phyloP scores from a whole-genome alignment of 257 asterid species.

The Forsythia viridissima region DNA sequence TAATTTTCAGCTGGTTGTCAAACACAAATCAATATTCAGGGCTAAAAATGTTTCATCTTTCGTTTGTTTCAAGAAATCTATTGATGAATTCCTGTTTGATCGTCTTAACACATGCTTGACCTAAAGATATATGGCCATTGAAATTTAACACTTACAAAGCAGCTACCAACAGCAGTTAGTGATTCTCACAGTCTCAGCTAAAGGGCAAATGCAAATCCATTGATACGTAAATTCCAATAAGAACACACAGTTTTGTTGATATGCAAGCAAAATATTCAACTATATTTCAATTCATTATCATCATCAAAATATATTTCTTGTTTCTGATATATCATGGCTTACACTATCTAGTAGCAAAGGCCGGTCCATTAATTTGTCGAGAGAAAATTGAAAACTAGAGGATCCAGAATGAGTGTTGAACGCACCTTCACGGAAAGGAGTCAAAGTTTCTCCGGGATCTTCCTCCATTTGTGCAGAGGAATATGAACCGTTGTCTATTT shows the following conservation, averaged over 20 bases:
- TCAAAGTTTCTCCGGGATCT: conserved; percentile 22
- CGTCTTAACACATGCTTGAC: neutral
- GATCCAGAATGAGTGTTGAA: conserved; percentile 24
- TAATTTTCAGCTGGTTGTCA: neutral
- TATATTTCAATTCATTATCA: conserved; percentile 33
- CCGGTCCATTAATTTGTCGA: conserved; percentile 29
- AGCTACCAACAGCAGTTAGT: neutral
- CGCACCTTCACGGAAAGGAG: conserved; percentile 28
- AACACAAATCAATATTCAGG: neutral
- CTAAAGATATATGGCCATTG: neutral
- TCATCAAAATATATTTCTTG: conserved; percentile 33
- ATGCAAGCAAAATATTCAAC: conserved; percentile 22
- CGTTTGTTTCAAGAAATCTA: neutral
- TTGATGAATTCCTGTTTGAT: neutral
- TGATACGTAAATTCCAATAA: neutral
- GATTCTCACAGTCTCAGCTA: neutral
- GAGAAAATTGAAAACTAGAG: conserved; percentile 29
- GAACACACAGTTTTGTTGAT: neutral
- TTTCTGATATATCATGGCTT: conserved; percentile 30
- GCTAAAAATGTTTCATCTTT: neutral
- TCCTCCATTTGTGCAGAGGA: conserved; percentile 27
- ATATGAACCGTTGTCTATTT: conserved; percentile 21
- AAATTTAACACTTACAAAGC: neutral
- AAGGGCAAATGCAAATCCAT: neutral
- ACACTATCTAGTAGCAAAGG: conserved; percentile 46